Conservation (phyloP, 257 asterid genomes). For the Rhazya stricta region DNA sequence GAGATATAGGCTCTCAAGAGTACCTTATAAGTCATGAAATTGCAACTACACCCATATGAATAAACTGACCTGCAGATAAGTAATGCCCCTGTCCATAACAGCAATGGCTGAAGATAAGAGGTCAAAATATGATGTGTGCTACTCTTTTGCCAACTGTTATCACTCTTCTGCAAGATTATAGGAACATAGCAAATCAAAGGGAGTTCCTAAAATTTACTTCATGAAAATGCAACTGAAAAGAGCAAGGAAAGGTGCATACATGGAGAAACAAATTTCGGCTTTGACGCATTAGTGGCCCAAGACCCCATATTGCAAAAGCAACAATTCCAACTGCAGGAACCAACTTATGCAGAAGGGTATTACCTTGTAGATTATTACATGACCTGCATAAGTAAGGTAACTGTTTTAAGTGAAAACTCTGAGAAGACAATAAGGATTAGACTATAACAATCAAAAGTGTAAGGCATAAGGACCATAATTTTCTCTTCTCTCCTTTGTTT, state of each 20-base stretch:
- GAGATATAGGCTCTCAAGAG: background rate
- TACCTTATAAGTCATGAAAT: background rate
- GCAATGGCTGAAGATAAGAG: slow-evolving; percentile 73
- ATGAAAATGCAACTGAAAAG: slow-evolving; percentile 18
- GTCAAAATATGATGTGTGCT: slow-evolving; percentile 58
- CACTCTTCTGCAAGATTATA: slow-evolving; percentile 55
- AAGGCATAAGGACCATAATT: background rate
- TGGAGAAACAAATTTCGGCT: slow-evolving; percentile 57
- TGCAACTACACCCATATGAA: slow-evolving; percentile 17
- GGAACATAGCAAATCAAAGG: slow-evolving; percentile 26
- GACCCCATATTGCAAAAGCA: slow-evolving; percentile 83
- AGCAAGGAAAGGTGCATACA: slow-evolving; percentile 36
- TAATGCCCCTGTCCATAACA: slow-evolving; percentile 79
- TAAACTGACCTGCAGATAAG: slow-evolving; percentile 76
- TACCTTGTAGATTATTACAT: slow-evolving; percentile 47
- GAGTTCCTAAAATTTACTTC: background rate
- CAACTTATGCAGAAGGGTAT: slow-evolving; percentile 49
- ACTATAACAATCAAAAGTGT: background rate
- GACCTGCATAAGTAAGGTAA: slow-evolving; percentile 44
- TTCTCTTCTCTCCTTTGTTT: background rate
- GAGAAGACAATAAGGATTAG: background rate
- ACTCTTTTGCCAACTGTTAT: slow-evolving; percentile 83
- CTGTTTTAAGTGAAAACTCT: background rate
- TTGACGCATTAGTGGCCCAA: slow-evolving; percentile 65
- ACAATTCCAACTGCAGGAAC: slow-evolving; percentile 70